Evolutionary conservation across 169 alveolate genomes (phyloP).

Genomic region (Eimeria necatrix): DNA sequence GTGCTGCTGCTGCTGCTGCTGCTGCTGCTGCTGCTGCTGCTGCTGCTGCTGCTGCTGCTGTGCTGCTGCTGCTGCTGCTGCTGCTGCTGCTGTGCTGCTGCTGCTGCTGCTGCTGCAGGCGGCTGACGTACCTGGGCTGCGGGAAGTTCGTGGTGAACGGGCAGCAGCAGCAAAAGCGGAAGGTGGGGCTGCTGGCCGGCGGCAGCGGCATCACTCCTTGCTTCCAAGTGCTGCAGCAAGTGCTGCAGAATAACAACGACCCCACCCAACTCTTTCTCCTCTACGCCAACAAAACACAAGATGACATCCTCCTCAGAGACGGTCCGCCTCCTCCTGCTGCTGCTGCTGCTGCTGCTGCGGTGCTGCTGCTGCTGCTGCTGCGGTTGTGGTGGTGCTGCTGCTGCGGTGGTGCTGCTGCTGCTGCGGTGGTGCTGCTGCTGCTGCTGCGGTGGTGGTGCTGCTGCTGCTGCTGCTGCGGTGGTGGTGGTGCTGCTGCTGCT

Average conservation of each 20-base stretch:
- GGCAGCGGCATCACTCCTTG: slow-evolving; percentile 91
- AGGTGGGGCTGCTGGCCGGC: slow-evolving; percentile 88
- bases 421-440: too few species aligned
- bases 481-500: too few species aligned
- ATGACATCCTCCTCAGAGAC: slow-evolving; percentile 88
- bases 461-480: too few species aligned
- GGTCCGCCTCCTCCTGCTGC: slow-evolving; percentile 26
- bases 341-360: not conserved
- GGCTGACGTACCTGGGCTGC: slow-evolving; percentile 77
- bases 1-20: not conserved
- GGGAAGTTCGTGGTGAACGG: slow-evolving; percentile 76
- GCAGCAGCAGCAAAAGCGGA: slow-evolving; percentile 37
- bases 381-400: not conserved
- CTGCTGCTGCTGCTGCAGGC: slow-evolving; percentile 62
- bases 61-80: not conserved
- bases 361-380: not conserved
- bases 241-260: slow-evolving; percentile 80
- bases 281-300: slow-evolving; percentile 87
- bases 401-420: not conserved
- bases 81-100: too few species aligned
- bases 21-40: slow-evolving; percentile 1
- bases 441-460: too few species aligned
- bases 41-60: not conserved
- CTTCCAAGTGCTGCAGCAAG: slow-evolving; percentile 84
- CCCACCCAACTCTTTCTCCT: slow-evolving; percentile 81